Evolutionary conservation across 106 monocot species (phyloP).

Genomic region (Acorus calamus): DNA sequence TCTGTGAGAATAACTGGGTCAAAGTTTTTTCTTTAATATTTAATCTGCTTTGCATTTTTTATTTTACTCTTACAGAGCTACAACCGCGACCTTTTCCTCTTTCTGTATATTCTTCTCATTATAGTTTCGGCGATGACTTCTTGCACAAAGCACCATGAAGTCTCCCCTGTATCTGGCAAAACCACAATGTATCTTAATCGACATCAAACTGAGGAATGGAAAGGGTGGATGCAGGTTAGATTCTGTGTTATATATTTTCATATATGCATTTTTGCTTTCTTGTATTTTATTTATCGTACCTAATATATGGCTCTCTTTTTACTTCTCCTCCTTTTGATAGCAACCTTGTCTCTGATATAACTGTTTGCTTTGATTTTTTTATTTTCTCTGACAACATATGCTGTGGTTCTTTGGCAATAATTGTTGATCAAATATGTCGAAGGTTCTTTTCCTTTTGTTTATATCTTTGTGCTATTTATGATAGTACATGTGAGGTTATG

Average conservation of each 20-base stretch:
- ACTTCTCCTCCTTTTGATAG: background rate
- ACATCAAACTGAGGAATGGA: constrained; percentile 55
- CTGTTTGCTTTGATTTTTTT: too few relatives aligned
- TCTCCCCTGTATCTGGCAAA: constrained; percentile 41
- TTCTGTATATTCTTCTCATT: constrained; percentile 42
- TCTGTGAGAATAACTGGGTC: too few relatives aligned
- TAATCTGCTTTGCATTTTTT: too few relatives aligned
- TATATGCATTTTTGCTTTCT: background rate
- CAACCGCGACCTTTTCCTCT: constrained; percentile 41
- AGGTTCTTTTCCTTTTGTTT: too few relatives aligned
- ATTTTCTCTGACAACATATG: too few relatives aligned
- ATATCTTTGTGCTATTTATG: too few relatives aligned
- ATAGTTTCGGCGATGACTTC: constrained; percentile 41
- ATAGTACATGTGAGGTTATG: too few relatives aligned
- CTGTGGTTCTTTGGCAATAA: too few relatives aligned
- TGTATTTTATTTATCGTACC: background rate
- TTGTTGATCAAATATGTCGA: too few relatives aligned
- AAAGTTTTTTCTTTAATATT: too few relatives aligned
- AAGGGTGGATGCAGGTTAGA: constrained; percentile 38
- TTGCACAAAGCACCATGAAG: constrained; percentile 39
- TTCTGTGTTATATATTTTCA: too few relatives aligned
- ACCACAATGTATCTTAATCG: constrained; percentile 42
- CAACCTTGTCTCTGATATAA: too few relatives aligned
- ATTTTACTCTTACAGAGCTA: constrained; percentile 17
- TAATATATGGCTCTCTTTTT: background rate